Evolutionary conservation across 73 alveolate species (phyloP).

Genomic region (Paramecium sonneborni): DNA sequence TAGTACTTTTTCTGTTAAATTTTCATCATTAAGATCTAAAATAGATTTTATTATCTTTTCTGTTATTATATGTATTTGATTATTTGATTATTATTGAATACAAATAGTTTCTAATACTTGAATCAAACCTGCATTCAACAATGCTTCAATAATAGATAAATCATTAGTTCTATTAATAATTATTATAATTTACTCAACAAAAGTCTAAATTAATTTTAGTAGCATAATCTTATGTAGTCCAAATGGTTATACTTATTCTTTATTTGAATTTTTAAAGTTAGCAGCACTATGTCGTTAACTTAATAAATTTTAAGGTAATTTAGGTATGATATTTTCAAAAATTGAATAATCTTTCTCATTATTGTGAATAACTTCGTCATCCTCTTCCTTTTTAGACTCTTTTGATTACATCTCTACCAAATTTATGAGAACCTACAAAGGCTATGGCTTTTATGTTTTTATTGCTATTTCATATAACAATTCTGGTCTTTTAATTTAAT

Average conservation of each 20-base stretch:
- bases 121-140: neutral
- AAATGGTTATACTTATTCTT: neutral
- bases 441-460: neutral
- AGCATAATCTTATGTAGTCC: constrained; percentile 20
- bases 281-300: neutral
- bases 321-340: neutral
- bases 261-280: neutral
- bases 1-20: neutral
- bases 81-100: neutral
- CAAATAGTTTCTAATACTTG: neutral
- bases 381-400: constrained; percentile 15
- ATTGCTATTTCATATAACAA: neutral
- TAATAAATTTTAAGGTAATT: neutral
- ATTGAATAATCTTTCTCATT: neutral
- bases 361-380: neutral
- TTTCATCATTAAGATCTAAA: neutral
- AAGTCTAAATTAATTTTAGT: neutral
- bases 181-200: neutral
- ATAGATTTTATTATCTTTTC: neutral
- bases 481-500: constrained; percentile 38
- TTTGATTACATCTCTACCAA: constrained; percentile 33
- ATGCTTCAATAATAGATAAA: neutral
- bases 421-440: neutral
- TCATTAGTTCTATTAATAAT: neutral
- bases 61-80: neutral